Conservation (phyloP, 75 land plant genomes). For the Sequoia sempervirens region DNA sequence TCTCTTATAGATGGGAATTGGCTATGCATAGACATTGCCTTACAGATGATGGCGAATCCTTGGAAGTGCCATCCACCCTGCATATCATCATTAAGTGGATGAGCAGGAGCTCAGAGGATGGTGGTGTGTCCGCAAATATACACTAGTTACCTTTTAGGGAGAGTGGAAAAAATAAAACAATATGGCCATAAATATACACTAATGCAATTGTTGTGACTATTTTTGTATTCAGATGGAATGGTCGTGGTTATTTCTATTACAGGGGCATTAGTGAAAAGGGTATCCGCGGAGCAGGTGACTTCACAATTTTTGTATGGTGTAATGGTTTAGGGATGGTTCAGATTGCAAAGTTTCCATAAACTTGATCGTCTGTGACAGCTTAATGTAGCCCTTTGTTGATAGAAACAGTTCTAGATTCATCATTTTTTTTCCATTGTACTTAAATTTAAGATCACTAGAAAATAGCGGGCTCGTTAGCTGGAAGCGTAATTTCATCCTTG, state of each 20-base stretch:
- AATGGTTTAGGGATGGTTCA: no score
- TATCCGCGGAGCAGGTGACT: slow-evolving; percentile 59
- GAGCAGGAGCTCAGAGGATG: no score
- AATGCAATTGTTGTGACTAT: no score
- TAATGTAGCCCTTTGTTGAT: no score
- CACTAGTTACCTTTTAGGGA: neutral
- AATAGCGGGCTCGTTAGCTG: neutral
- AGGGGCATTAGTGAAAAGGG: slow-evolving; percentile 45
- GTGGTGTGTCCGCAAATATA: no score
- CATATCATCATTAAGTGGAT: no score
- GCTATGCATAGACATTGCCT: no score
- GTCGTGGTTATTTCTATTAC: slow-evolving; percentile 77
- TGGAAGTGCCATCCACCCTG: neutral
- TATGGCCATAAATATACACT: neutral
- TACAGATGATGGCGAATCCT: no score
- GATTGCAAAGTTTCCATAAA: neutral
- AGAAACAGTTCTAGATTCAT: no score
- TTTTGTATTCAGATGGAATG: slow-evolving; percentile 62
- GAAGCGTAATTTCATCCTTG: neutral
- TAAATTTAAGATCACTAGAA: neutral
- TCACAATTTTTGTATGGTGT: neutral
- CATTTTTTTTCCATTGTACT: no score
- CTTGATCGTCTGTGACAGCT: no score
- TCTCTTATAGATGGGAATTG: no score
- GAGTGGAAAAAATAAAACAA: neutral